Evolutionary conservation across 208 protist genomes (phyloP).

Genomic region (Crithidia thermophila): DNA sequence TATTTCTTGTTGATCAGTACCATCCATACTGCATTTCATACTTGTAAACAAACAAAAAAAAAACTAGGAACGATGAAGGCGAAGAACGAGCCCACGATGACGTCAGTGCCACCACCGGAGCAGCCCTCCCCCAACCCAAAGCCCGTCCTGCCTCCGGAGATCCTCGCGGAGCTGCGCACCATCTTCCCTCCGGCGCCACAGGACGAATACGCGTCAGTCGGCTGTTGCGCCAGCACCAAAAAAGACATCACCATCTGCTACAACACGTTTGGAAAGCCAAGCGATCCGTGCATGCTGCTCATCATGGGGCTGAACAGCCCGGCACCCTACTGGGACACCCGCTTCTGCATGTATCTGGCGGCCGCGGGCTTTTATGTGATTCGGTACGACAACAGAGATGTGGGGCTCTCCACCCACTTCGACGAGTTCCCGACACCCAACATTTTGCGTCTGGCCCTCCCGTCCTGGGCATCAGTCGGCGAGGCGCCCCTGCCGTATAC

Average conservation of each 20-base stretch:
- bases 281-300: slow-evolving; percentile 63
- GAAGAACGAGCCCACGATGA: background rate
- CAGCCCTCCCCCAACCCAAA: background rate
- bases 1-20: background rate
- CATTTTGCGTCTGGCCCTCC: slow-evolving; percentile 52
- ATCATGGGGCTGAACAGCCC: slow-evolving; percentile 82
- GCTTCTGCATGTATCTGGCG: slow-evolving; percentile 72
- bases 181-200: slow-evolving; percentile 17
- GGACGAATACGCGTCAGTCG: slow-evolving; percentile 47
- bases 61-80: background rate
- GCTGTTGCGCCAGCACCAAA: slow-evolving; percentile 53
- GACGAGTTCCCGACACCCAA: slow-evolving; percentile 47
- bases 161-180: slow-evolving; percentile 18
- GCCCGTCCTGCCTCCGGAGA: slow-evolving; percentile 9
- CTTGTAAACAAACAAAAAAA: background rate
- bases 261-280: slow-evolving; percentile 62
- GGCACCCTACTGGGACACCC: slow-evolving; percentile 63
- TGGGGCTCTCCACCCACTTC: slow-evolving; percentile 70
- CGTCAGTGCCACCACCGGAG: slow-evolving; percentile 1
- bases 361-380: slow-evolving; percentile 70
- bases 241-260: slow-evolving; percentile 74
- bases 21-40: background rate
- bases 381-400: slow-evolving; percentile 82
- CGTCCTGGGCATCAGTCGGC: slow-evolving; percentile 41
- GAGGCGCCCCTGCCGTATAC: slow-evolving; percentile 68